Evolutionary conservation across 352 stramenopile genomes (phyloP), one percentile per base, ranked within the genome.

Genomic region (Phytopythium oedochilum): DNA sequence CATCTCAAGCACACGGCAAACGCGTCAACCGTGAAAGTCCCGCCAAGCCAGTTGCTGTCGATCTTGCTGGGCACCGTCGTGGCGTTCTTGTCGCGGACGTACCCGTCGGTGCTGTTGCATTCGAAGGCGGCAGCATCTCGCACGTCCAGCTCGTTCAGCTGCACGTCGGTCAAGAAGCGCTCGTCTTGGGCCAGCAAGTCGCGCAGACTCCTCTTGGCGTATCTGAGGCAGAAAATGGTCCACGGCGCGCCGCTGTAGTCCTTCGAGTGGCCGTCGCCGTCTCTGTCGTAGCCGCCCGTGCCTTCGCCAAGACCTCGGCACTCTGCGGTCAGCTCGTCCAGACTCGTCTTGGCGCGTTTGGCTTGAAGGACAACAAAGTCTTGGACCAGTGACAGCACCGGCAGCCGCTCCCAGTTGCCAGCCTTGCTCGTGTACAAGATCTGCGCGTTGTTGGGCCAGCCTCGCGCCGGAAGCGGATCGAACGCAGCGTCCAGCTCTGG

Each of bases 171-270:
- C 7, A 81, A 52, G 3, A 78, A 73, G 17, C 38, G 54, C 29
- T 46, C 46, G 0, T 42, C 40, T 17, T 40, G 12, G 14, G 59
- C 56, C 5, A 60, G 34, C 25, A 78, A 50, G 50, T 81, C 71
- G 9, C 71, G 65, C 18, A 78, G 32, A 5, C 55, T 65, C 4
- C 55, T 55, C 31, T 57, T 65, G 23, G 53, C 26, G 44, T 77
- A 76, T 14, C 59, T 55, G 36, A 74, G 55, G 26, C 71, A 81
- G 40, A 81, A 71, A 34, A 81, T 78, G 29, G 71, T 76, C 68
- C 66, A 76, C 2, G 68, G 71, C 2, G 68, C 71, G 7, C 46
- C 43, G 45, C 59, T 67, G 40, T 81, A 81, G 46, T 81, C 68
- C 23, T 72, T 73, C 18, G 71, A 81, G 47, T 81, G 71, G 11